Evolutionary conservation across 345 rosid species (phyloP).

Genomic region (Litchi chinensis): DNA sequence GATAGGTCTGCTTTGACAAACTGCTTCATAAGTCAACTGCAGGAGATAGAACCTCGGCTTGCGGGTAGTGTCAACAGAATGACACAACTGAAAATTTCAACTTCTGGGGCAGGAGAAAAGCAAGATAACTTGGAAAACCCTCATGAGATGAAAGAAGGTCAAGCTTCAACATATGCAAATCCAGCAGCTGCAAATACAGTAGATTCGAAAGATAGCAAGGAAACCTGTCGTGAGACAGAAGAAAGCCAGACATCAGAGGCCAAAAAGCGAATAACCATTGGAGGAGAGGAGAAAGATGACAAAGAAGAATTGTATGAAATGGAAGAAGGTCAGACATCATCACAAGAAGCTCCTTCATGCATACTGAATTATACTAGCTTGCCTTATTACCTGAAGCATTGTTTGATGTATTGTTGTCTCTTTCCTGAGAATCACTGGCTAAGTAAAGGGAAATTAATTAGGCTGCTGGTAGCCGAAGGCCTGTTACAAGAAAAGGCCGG

Average conservation of each 20-base stretch:
- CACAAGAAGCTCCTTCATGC: slow-evolving; percentile 24
- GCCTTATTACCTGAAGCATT: slow-evolving; percentile 39
- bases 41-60: slow-evolving; percentile 22
- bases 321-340: slow-evolving; percentile 27
- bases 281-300: slow-evolving; percentile 13
- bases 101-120: not conserved
- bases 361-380: slow-evolving; percentile 18
- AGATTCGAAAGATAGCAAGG: not conserved
- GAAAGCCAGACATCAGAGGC: not conserved
- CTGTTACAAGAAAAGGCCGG: slow-evolving; percentile 33
- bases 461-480: slow-evolving; percentile 41
- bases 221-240: not conserved
- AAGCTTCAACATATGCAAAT: not conserved
- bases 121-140: not conserved
- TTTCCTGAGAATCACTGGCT: slow-evolving; percentile 40
- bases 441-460: slow-evolving; percentile 33
- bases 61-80: slow-evolving; percentile 17
- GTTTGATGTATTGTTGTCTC: slow-evolving; percentile 36
- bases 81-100: slow-evolving; percentile 15
- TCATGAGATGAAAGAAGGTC: slow-evolving; percentile 11
- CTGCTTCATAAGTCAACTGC: slow-evolving; percentile 24
- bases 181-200: not conserved
- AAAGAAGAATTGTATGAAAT: not conserved
- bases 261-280: not conserved
- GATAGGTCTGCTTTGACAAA: slow-evolving; percentile 23